A percentile compares a stretch with the other conserved stretches of the same genome.
Evolutionary conservation across 1,139 yeast species (phyloP).

Genomic region (Pichia inconspicua): DNA sequence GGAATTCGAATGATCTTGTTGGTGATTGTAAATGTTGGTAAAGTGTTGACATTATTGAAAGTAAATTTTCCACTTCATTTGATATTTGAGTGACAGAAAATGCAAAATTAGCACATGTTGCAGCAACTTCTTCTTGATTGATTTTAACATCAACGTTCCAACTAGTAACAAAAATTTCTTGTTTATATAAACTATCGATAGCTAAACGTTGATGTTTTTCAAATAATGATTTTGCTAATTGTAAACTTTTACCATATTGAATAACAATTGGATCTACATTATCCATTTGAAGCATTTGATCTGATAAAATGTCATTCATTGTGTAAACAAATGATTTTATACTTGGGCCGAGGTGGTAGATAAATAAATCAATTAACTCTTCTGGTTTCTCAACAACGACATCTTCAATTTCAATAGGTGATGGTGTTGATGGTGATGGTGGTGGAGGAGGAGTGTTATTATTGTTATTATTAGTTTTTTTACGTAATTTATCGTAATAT

Average conservation of each 20-base stretch:
- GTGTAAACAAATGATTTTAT: slow-evolving; percentile 61
- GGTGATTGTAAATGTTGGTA: slow-evolving; percentile 12
- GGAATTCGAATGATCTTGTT: slow-evolving; percentile 43
- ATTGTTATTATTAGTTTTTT: background rate
- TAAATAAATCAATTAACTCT: slow-evolving; percentile 59
- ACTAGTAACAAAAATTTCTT: slow-evolving; percentile 42
- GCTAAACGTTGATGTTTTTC: slow-evolving; percentile 51
- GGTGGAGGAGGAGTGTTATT: background rate
- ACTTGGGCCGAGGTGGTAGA: slow-evolving; percentile 64
- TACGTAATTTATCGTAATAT: slow-evolving; percentile 5
- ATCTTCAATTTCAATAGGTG: slow-evolving; percentile 14
- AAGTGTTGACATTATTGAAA: slow-evolving; percentile 36
- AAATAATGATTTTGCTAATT: slow-evolving; percentile 46
- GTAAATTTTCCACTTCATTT: slow-evolving; percentile 44
- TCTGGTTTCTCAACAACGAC: slow-evolving; percentile 33
- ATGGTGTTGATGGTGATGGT: background rate
- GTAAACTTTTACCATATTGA: slow-evolving; percentile 43
- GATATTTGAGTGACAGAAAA: slow-evolving; percentile 58
- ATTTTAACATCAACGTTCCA: slow-evolving; percentile 40
- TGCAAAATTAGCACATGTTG: slow-evolving; percentile 76
- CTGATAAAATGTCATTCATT: slow-evolving; percentile 50
- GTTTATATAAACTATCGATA: slow-evolving; percentile 50
- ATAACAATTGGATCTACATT: slow-evolving; percentile 32
- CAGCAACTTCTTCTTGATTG: slow-evolving; percentile 75
- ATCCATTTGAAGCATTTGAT: slow-evolving; percentile 46